Conservation (phyloP, 1,139 yeast species). For the Suzukiozyma palmioleophila region DNA sequence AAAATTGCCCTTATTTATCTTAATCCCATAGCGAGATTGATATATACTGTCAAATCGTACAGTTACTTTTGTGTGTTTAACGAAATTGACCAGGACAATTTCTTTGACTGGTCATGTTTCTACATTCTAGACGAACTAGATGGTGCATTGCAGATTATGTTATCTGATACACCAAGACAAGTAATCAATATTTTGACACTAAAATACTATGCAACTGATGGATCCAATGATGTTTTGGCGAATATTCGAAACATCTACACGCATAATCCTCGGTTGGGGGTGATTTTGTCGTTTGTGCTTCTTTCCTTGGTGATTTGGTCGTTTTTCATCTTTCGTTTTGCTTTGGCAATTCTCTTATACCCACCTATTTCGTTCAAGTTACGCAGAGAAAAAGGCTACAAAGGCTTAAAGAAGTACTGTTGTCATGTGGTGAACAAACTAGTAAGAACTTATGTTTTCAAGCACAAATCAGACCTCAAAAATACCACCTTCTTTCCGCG, state of each 20-base stretch:
- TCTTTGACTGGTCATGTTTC: conserved; percentile 65
- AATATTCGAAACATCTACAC: conserved; percentile 59
- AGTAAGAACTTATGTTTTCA: conserved; percentile 29
- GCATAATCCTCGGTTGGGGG: conserved; percentile 59
- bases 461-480: not conserved
- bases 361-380: conserved; percentile 53
- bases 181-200: conserved; percentile 75
- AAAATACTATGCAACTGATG: conserved; percentile 49
- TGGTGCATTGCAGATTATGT: conserved; percentile 56
- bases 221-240: conserved; percentile 41
- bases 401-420: conserved; percentile 53
- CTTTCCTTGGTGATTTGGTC: conserved; percentile 75
- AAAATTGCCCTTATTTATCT: conserved; percentile 72
- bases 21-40: conserved; percentile 55
- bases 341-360: conserved; percentile 52
- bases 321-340: conserved; percentile 57
- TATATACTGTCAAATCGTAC: conserved; percentile 55
- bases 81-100: conserved; percentile 60
- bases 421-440: conserved; percentile 51
- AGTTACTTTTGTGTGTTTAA: conserved; percentile 70
- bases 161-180: conserved; percentile 90
- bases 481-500: no score
- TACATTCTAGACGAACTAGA: conserved; percentile 64
- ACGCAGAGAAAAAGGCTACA: conserved; percentile 25
- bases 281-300: conserved; percentile 70